These are phyloP conservation scores for Dioscorea cayenensis DNA, from an alignment of 116 monocot genomes.

Conservation along the genomic window DNA sequence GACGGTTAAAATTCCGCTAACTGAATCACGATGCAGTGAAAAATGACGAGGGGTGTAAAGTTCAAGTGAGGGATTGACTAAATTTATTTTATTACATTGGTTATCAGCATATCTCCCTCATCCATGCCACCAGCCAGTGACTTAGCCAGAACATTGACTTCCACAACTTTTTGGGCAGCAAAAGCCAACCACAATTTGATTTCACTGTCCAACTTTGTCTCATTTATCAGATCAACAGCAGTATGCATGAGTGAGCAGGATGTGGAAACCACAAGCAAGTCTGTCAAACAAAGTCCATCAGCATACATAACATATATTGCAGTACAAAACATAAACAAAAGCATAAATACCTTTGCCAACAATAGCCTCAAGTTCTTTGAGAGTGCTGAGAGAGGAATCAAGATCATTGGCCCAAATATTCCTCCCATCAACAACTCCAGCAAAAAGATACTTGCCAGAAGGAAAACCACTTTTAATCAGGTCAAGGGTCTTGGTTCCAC, in stretches of 20 bases:
- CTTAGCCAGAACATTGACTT: conserved; percentile 43
- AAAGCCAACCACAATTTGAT: conserved; percentile 51
- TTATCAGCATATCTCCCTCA: conserved; percentile 17
- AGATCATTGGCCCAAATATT: conserved; percentile 63
- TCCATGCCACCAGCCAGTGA: conserved; percentile 37
- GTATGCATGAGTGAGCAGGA: conserved; percentile 52
- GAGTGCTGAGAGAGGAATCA: conserved; percentile 32
- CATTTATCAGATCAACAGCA: conserved; percentile 46
- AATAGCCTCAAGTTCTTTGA: conserved; percentile 31
- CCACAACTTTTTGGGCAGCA: conserved; percentile 45
- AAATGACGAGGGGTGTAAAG: too few relatives aligned
- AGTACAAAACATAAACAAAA: neutral
- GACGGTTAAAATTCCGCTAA: too few relatives aligned
- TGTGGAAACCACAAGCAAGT: conserved; percentile 44
- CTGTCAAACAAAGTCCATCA: conserved; percentile 14
- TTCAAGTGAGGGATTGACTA: too few relatives aligned
- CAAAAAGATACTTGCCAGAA: conserved; percentile 42
- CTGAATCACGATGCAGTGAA: too few relatives aligned
- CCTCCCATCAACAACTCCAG: conserved; percentile 53
- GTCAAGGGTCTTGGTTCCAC: conserved; percentile 49
- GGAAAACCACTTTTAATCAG: conserved; percentile 38
- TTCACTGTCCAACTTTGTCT: conserved; percentile 44
- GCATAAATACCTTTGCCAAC: conserved; percentile 37
- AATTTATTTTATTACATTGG: too few relatives aligned
- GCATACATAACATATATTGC: neutral